Base-by-base conservation (phyloP, 257 asterid species). In the Prunella vulgaris region DNA sequence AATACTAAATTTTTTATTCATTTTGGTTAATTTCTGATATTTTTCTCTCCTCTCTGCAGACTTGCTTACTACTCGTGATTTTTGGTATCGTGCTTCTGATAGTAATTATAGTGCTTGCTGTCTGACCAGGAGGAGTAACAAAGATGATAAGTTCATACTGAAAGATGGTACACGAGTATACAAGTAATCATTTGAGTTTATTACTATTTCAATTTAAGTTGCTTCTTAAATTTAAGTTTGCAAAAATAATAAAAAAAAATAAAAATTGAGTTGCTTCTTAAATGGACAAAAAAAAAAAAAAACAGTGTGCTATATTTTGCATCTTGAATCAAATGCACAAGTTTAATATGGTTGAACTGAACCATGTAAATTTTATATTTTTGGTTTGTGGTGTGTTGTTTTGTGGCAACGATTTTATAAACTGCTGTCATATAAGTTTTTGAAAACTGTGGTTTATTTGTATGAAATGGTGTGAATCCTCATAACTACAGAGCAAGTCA, bases 1-100 rank as follows among this genome's bases (percentile, higher is more conserved):
- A 25, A 1, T 25, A 25, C 28, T 25, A 25, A 25, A 25, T 25
- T 25, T 25, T 25, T 1, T 3, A 25, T 25, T 25, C 28, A 25
- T 1, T 25, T 32, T 64, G 5, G 38, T 35, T 24, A 4, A 25
- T 60, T 21, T 66, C 75, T 74, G 20, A 65, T 48, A 20, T 15
- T 58, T 27, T n/a, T 22, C 7, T 66, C 60, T 60, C 25, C 9
- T 20, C 40, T 35, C 33, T 84, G 84, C 96, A 93, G 97, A 72
- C 96, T 18, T 93, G 98, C 86, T 83, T 93, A 59, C 88, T 93
- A 62, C 88, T 93, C 61, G 96, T 90, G 75, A 90, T 93, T 49
- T 93, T 93, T 10, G 96, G 92, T 61, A 84, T 90, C 18, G 85
- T 90, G 75, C 86, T 93, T 75, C 88, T 88, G 75, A 92, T 92